A percentile compares a stretch with the other conserved stretches of the same genome.
These are phyloP conservation scores for Umbellularia californica DNA, from an alignment of 164 flowering plant species.

Conservation along the genomic window DNA sequence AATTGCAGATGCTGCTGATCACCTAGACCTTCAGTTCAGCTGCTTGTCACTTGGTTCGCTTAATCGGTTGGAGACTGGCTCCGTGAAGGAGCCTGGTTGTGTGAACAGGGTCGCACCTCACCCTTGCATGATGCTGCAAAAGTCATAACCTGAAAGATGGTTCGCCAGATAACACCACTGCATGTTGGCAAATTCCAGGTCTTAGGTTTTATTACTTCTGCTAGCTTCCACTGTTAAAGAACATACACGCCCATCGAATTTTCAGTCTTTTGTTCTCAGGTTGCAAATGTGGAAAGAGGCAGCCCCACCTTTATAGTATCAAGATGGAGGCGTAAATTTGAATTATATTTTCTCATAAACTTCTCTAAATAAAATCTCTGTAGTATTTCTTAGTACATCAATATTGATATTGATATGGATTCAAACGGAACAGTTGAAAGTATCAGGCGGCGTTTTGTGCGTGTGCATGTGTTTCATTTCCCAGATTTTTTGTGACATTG, in stretches of 20 bases:
- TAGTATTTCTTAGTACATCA: no score
- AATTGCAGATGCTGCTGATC: neutral
- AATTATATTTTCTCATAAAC: no score
- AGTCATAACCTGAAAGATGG: constrained; percentile 5
- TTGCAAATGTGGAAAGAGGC: no score
- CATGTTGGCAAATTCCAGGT: neutral
- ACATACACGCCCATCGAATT: neutral
- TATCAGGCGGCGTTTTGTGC: no score
- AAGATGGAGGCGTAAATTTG: no score
- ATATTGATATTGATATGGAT: no score
- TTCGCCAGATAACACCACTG: neutral
- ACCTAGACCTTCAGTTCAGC: constrained; percentile 6
- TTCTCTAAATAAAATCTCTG: no score
- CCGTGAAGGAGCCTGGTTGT: constrained; percentile 1
- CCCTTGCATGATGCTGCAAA: constrained; percentile 12
- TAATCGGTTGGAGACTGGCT: neutral
- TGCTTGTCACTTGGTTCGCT: constrained; percentile 2
- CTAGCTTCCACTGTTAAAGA: neutral
- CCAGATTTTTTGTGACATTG: no score
- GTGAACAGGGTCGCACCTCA: constrained; percentile 1
- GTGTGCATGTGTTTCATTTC: no score
- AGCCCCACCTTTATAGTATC: no score
- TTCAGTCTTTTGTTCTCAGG: no score
- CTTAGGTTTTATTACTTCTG: neutral
- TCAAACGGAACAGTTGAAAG: no score